Base-by-base conservation (phyloP, 1,284 basidiomycete species). In the Boletellus deceptivus region DNA sequence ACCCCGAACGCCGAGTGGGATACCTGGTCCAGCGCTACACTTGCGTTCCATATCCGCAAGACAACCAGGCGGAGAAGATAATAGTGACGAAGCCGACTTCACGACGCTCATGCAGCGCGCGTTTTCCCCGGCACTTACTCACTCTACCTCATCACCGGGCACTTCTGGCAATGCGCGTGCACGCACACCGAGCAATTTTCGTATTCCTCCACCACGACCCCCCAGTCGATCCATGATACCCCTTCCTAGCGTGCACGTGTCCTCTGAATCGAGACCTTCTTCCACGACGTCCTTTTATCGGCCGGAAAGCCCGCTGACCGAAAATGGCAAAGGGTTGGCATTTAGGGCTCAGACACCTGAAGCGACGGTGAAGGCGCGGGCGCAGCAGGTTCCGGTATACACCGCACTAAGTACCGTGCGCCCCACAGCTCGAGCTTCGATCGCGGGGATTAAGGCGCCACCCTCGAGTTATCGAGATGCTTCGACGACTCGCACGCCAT, bases 161-260 rank as follows among this genome's bases (percentile, higher is more conserved):
- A 67, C 70, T 41, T 52, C 58, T 38, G 49, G 38, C 22, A 39
- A 59, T 45, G 59, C 56, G 7, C 68, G 72, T 39, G 65, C 71
- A 8, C 65, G 70, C 43, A 77, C 77, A 13, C 73, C 75, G 0
- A 65, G 70, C 17, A 64, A 72, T 31, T 54, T 63, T 40, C 71
- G 66, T 37, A 55, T 68, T 9, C 82, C 80, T 57, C 78, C 79
- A 41, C 79, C 83, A n/a, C 78, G 89, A 34, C 86, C 89, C 31
- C 87, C 88, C 1, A 90, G 88, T 63, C 78, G 86, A 51, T 91
- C 89, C 5, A 86, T 82, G 80, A 91, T 91, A 53, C 89, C 89
- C 17, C 75, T 89, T 18, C 88, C 89, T 5, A 83, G 76, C 55
- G 72, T 91, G 2, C 83, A 87, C 45, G 68, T 90, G 40, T 82